Base-by-base conservation (phyloP, 495 filamentous ascomycete species). In the Aspergillus taichungensis region DNA sequence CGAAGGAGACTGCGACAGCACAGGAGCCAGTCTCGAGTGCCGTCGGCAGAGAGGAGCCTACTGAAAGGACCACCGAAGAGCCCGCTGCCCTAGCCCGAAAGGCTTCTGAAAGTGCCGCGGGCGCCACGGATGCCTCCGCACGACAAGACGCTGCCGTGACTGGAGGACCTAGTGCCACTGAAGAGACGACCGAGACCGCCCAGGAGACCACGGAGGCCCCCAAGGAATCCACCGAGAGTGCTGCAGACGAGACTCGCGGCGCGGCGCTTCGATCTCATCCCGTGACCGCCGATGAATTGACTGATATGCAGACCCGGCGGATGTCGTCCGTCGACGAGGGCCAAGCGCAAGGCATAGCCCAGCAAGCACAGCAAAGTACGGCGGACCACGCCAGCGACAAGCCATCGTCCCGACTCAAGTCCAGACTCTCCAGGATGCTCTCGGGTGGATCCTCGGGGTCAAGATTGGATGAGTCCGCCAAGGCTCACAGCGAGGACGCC, bases 221-320 rank as follows among this genome's bases (percentile, higher is more conserved):
- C 18, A 9, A 24, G 13, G 30, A 31, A 12, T 50, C 46, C 6
- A 44, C 50, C 6, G 44, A 51, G 30, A 34, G 29, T 13, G 30
- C 54, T 11, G 49, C 36, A 24, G 40, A 45, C 28, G 50, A 60
- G 31, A 8, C 46, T 13, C 57, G 62, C 37, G 31, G 43, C 1
- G 59, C 59, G 12, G 54, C 63, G 6, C 56, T 68, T 5, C 46
- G 59, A 31, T 70, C 67, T 1, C 60, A 71, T 36, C 65, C 67
- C 8, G 34, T 64, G 30, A 52, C 43, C 13, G 51, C 48, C 3
- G 34, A 42, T n/a, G 61, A 67, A 12, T 40, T 60, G 8, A 34
- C 28, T n/a, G 50, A 24, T 33, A 55, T 40, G 34, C 50, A 55
- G 34, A 56, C 40, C 27, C 37, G 49, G 24, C 33, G 47, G 18